phyloP scores from a whole-genome alignment of 805 yeast species.

The Pichia membranifaciens region DNA sequence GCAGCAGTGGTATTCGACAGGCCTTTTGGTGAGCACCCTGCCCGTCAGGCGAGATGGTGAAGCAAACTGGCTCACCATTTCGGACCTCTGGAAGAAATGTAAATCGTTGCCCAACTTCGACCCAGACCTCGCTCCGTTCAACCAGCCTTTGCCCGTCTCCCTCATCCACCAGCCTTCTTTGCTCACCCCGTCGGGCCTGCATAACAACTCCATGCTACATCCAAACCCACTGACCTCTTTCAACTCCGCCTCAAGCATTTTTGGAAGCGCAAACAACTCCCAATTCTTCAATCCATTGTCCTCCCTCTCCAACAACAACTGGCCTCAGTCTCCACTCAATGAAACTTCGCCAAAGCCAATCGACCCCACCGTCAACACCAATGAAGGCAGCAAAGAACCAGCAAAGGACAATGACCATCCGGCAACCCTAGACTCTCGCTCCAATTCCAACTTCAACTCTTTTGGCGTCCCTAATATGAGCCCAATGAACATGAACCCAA shows the following conservation, averaged over 20 bases:
- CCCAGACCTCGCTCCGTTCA: slow-evolving; percentile 4
- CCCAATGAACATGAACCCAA: background rate
- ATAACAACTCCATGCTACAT: background rate
- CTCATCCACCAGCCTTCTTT: too few species aligned
- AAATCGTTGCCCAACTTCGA: background rate
- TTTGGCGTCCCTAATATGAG: background rate
- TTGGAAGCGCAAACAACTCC: slow-evolving; percentile 10
- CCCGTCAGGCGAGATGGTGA: slow-evolving; percentile 57
- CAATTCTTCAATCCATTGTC: background rate
- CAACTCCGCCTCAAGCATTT: slow-evolving; percentile 16
- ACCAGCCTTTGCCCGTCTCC: slow-evolving; percentile 3
- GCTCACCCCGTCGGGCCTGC: background rate
- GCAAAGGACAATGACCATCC: background rate
- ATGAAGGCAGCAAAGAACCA: too few species aligned
- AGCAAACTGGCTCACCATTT: slow-evolving; percentile 41
- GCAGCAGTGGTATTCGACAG: slow-evolving; percentile 70
- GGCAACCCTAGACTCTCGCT: slow-evolving; percentile 7
- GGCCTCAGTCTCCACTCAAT: background rate
- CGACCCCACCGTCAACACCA: too few species aligned
- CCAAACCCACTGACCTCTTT: slow-evolving; percentile 12
- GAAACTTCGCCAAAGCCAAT: background rate
- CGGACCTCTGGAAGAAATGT: slow-evolving; percentile 35
- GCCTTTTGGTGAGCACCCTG: slow-evolving; percentile 52
- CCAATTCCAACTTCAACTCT: slow-evolving; percentile 7
- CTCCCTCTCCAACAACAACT: background rate